These are phyloP conservation scores for Citrullus mucosospermus DNA, from an alignment of 306 rosid species.

Conservation along the genomic window DNA sequence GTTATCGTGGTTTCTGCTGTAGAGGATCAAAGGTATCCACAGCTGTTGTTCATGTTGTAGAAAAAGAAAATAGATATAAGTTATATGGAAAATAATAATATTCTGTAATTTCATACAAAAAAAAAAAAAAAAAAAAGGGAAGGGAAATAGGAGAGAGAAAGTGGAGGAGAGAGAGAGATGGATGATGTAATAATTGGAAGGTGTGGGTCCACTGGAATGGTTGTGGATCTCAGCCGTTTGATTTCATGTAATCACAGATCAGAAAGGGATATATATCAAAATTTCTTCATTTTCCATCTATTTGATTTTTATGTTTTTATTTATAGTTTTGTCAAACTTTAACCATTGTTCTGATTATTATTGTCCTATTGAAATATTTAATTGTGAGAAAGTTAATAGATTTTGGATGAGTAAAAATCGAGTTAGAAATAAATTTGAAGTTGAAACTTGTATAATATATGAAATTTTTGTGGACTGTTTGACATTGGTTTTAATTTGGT, in stretches of 20 bases:
- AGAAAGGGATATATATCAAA: conserved; percentile 1
- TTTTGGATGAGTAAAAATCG: no score
- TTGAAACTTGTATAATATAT: no score
- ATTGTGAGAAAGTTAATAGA: no score
- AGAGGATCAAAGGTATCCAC: conserved; percentile 11
- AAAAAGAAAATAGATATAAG: conserved; percentile 14
- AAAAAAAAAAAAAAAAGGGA: not conserved
- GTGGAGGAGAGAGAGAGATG: conserved; percentile 15
- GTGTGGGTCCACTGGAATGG: conserved; percentile 56
- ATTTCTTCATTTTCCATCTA: not conserved
- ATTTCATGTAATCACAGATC: conserved; percentile 12
- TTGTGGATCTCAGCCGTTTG: conserved; percentile 33
- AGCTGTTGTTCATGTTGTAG: conserved; percentile 29
- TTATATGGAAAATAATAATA: conserved; percentile 7
- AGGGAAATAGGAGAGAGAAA: conserved; percentile 16
- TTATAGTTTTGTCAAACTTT: no score
- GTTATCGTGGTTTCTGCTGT: conserved; percentile 18
- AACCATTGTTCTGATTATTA: no score
- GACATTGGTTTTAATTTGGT: not conserved
- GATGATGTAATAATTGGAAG: conserved; percentile 46
- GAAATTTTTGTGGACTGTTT: not conserved
- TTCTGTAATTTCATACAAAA: conserved; percentile 16
- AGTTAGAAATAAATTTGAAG: no score
- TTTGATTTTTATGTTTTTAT: no score
- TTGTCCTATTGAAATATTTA: no score